Conservation (phyloP, 2,329 filamentous ascomycete genomes). For the Hypoxylon sp. region DNA sequence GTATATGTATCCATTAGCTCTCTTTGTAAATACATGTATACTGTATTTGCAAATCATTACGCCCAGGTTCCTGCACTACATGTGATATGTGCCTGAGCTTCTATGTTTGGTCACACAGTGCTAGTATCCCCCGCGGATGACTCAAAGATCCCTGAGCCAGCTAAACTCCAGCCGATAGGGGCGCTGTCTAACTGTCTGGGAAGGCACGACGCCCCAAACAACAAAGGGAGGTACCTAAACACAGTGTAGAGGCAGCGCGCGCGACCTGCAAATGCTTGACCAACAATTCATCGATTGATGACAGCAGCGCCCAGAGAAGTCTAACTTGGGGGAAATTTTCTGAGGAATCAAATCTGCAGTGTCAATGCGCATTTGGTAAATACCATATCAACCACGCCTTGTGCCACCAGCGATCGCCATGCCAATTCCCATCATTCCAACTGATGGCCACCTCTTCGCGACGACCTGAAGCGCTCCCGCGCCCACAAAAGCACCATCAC, state of each 20-base stretch:
- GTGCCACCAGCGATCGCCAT: constrained; percentile 32
- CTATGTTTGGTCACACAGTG: constrained; percentile 14
- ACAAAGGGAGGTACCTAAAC: constrained; percentile 6
- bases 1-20: too few species aligned
- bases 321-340: constrained; percentile 12
- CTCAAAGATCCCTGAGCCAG: constrained; percentile 7
- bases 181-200: not conserved
- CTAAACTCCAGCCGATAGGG: constrained; percentile 5
- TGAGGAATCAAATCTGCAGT: constrained; percentile 9
- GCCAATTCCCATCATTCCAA: constrained; percentile 18
- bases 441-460: constrained; percentile 49
- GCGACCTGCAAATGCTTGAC: constrained; percentile 21
- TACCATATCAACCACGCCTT: constrained; percentile 23
- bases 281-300: constrained; percentile 39
- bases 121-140: constrained; percentile 1
- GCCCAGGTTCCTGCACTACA: too few species aligned
- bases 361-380: constrained; percentile 36
- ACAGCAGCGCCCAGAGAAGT: constrained; percentile 30
- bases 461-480: constrained; percentile 48
- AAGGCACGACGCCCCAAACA: not conserved
- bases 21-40: too few species aligned
- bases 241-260: constrained; percentile 10
- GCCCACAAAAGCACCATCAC: constrained; percentile 38
- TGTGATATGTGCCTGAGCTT: too few species aligned
- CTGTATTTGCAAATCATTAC: too few species aligned